Evolutionary conservation across 2,329 filamentous ascomycete genomes (phyloP).

Genomic region (Cordyceps tenuipes): DNA sequence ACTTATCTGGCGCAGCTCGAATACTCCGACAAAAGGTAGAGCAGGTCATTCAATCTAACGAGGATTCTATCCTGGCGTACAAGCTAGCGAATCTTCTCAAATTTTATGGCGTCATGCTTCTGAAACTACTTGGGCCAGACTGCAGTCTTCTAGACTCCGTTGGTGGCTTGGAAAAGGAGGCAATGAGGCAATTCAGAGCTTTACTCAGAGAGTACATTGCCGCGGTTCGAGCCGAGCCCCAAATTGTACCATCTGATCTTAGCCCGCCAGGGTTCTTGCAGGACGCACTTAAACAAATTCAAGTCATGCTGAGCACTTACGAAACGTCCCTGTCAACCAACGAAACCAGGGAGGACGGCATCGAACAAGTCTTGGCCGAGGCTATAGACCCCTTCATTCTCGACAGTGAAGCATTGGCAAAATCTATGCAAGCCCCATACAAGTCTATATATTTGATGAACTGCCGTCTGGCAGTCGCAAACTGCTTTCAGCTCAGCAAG

Average conservation of each 20-base stretch:
- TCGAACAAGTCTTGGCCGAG: conserved; percentile 66
- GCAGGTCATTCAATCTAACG: conserved; percentile 85
- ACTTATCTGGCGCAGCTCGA: conserved; percentile 71
- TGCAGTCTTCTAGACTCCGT: conserved; percentile 65
- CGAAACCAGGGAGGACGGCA: conserved; percentile 55
- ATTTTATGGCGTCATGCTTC: conserved; percentile 84
- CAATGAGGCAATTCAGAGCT: conserved; percentile 72
- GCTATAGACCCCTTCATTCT: conserved; percentile 80
- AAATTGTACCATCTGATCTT: conserved; percentile 63
- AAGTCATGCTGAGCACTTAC: conserved; percentile 74
- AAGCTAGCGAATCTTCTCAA: conserved; percentile 80
- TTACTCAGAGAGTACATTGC: conserved; percentile 75
- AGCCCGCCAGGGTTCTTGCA: conserved; percentile 71
- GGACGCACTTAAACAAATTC: conserved; percentile 71
- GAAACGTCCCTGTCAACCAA: conserved; percentile 66
- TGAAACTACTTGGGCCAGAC: conserved; percentile 62
- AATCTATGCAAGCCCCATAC: conserved; percentile 48
- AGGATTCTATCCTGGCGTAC: conserved; percentile 81
- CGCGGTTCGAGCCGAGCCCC: conserved; percentile 62
- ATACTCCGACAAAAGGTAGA: conserved; percentile 86
- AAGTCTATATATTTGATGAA: conserved; percentile 66
- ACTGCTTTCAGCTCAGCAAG: conserved; percentile 47
- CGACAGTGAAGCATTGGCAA: conserved; percentile 63
- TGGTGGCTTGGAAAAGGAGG: conserved; percentile 60
- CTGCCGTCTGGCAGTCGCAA: conserved; percentile 53